Percentiles rank a stretch among this genome's conserved stretches.
phyloP scores from a whole-genome alignment of 768 basidiomycete genomes.

The Collybiopsis confluens region DNA sequence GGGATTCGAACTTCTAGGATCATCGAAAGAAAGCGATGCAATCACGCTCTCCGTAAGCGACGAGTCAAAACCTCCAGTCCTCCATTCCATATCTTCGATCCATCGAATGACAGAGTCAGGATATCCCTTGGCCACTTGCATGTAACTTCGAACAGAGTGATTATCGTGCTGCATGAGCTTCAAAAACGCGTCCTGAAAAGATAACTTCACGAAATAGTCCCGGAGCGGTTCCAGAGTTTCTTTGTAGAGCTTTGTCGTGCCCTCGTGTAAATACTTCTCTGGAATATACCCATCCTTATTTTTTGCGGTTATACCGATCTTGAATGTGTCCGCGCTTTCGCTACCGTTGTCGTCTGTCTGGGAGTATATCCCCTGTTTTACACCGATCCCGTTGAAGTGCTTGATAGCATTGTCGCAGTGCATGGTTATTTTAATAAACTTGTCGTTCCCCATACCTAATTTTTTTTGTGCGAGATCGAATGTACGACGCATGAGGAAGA shows the following conservation, averaged over 20 bases:
- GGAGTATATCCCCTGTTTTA: background rate
- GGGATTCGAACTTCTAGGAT: background rate
- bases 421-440: conserved; percentile 15
- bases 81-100: background rate
- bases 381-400: conserved; percentile 9
- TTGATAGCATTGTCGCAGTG: conserved; percentile 12
- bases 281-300: no score
- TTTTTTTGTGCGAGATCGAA: conserved; percentile 23
- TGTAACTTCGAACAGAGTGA: background rate
- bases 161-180: no score
- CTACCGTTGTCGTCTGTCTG: no score
- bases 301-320: no score
- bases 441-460: background rate
- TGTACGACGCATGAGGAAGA: conserved; percentile 22
- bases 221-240: no score
- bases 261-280: no score
- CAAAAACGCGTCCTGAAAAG: no score
- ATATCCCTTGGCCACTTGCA: background rate
- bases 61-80: background rate
- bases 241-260: no score
- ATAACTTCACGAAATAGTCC: no score
- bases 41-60: background rate
- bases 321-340: no score
- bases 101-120: background rate
- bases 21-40: background rate